Evolutionary conservation across 306 rosid genomes (phyloP), one percentile per base, ranked within the genome.

Genomic region (Styphnolobium japonicum): DNA sequence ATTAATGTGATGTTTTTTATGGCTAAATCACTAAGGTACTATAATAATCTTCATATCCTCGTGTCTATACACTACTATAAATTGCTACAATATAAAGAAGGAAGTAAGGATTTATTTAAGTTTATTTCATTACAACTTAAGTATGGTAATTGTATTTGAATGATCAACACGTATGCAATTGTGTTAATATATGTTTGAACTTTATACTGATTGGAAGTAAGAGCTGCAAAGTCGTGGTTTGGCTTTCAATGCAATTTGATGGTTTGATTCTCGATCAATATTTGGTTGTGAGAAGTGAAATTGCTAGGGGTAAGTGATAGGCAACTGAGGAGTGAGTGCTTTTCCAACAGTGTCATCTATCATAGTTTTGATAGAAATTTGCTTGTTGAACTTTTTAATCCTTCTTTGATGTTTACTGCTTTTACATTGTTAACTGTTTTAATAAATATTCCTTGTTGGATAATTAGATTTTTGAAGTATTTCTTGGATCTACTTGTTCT

Each of bases 401-500:
- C 22, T 51, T 19, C 60, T 49, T 27, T 23, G 6, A 74, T 71
- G 67, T 7, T 4, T 62, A 25, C 34, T 45, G 8, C 60, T 73
- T 57, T 62, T 56, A 27, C 6, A 74, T 62, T 49, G 70, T 63
- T 15, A 45, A 7, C 6, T 68, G 69, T 19, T 67, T 52, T n/a
- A 16, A 31, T 23, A 62, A 37, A 53, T 45, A 4, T 46, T 63
- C 10, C 18, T 52, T 61, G 45, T 53, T 34, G 22, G 58, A 11
- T 51, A 45, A 14, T 68, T 27, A 18, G 49, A 62, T 42, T 80
- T 43, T 52, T 45, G 21, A 71, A 65, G 39, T 61, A 31, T 48
- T 84, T 69, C 61, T 60, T 52, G 37, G 48, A 46, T 73, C 43
- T 76, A 86, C 67, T 67, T 86, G 61, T 60, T 70, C 74, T 82